Conservation (phyloP, 139 green algal species). For the Picochlorum sp. region DNA sequence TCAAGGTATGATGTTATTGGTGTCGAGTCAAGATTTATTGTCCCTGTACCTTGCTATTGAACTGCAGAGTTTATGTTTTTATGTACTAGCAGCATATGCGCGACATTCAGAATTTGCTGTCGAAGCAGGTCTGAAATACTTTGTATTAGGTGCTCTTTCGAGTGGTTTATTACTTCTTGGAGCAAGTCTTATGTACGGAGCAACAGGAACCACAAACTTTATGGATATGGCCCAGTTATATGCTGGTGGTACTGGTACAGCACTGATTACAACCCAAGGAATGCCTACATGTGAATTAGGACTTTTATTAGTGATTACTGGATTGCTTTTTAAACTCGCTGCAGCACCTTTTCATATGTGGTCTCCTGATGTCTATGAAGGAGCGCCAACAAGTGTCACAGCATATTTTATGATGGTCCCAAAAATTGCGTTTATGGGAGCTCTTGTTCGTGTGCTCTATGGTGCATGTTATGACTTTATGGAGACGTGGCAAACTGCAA, state of each 20-base stretch:
- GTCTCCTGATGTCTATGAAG: slow-evolving; percentile 60
- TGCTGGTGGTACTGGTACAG: slow-evolving; percentile 28
- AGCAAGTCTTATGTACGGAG: slow-evolving; percentile 53
- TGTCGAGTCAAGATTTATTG: slow-evolving; percentile 49
- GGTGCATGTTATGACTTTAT: slow-evolving; percentile 48
- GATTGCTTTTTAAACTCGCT: slow-evolving; percentile 58
- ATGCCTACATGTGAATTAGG: slow-evolving; percentile 40
- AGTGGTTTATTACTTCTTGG: slow-evolving; percentile 54
- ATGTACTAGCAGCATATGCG: slow-evolving; percentile 50
- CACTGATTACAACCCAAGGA: slow-evolving; percentile 15
- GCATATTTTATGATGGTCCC: slow-evolving; percentile 55
- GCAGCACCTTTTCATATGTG: slow-evolving; percentile 61
- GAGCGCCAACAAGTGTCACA: slow-evolving; percentile 45
- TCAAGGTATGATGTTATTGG: slow-evolving; percentile 51
- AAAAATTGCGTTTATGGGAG: slow-evolving; percentile 44
- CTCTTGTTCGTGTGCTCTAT: slow-evolving; percentile 39
- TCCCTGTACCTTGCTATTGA: slow-evolving; percentile 59
- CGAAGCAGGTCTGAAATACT: slow-evolving; percentile 62
- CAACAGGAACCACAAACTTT: slow-evolving; percentile 44
- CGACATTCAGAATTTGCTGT: slow-evolving; percentile 54
- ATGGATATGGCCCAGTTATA: slow-evolving; percentile 43
- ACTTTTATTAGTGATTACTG: slow-evolving; percentile 46
- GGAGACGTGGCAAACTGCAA: slow-evolving; percentile 44
- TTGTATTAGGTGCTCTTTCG: slow-evolving; percentile 55
- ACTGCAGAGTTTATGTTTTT: slow-evolving; percentile 61